These are phyloP conservation scores for Durusdinium trenchii DNA, from an alignment of 73 alveolate species.

Conservation along the genomic window DNA sequence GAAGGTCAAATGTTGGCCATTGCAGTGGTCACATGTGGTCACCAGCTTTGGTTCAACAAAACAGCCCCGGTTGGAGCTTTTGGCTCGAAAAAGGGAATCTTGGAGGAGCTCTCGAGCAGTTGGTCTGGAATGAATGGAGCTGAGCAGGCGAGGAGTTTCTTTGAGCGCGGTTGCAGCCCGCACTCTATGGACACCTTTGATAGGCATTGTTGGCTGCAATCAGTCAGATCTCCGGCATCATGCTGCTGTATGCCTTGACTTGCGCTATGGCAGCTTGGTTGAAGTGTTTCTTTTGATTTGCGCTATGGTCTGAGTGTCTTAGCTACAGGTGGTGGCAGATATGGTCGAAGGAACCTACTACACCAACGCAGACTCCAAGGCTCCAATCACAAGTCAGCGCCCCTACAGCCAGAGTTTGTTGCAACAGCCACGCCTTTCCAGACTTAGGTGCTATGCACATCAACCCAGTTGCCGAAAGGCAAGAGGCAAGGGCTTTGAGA, in stretches of 20 bases:
- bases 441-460: constrained; percentile 19
- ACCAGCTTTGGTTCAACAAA: too few species aligned
- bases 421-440: not conserved
- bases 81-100: not conserved
- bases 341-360: constrained; percentile 89
- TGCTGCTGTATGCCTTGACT: constrained; percentile 69
- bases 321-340: constrained; percentile 58
- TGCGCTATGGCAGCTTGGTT: not conserved
- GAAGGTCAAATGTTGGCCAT: not conserved
- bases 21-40: not conserved
- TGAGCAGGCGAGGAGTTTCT: not conserved
- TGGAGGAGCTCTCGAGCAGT: constrained; percentile 52
- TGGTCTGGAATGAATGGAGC: constrained; percentile 62
- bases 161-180: not conserved
- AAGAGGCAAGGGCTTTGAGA: not conserved
- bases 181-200: constrained; percentile 1
- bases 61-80: too few species aligned
- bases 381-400: constrained; percentile 23
- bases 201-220: constrained; percentile 59
- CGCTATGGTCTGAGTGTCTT: too few species aligned
- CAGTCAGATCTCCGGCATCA: constrained; percentile 82
- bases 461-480: constrained; percentile 35
- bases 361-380: constrained; percentile 16
- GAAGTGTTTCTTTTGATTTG: not conserved
- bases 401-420: not conserved